Evolutionary conservation across 176 grass and related monocot species (phyloP), one percentile per base, ranked within the genome.

Genomic region (Ensete glaucum): DNA sequence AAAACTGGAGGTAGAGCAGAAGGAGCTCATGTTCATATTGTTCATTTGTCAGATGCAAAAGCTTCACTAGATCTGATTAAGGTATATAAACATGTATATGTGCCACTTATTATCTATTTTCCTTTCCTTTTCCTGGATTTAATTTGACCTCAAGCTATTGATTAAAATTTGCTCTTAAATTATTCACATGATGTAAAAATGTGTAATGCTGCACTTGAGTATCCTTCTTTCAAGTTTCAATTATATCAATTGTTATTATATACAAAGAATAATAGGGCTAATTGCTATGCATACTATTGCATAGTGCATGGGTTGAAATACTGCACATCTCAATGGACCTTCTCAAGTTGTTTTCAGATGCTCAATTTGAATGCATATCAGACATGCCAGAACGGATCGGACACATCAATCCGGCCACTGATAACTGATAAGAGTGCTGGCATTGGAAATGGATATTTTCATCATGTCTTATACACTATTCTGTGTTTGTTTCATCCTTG

Each of bases 1-100:
- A 78, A 72, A 60, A 48, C 81, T 1, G 82, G 88, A 8, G 90
- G 90, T 76, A 86, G 77, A 62, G 85, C 95, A 49, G 90, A 94
- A 89, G 95, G 95, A 82, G 95, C 95, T 79, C 88, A 99, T 69
- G 57, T 99, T 53, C 95, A 99, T 81, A 85, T 99, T 72, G 95
- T 99, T 21, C 95, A 99, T 80, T 80, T 99, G n/a, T 86, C 95
- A 71, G 95, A 99, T 91, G 81, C 95, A 76, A 76, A 88, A 88
- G 82, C 84, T 75, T 86, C 86, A 34, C 81, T 94, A 22, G 76
- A 89, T 17, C 90, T 99, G 77, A 85, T 94, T 63, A 94, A 94
- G 95, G 95, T 92, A 77, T 25, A 55, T 77, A 76, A 68, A 59
- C 16, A 65, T 27, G 24, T 21, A 51, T 71, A 22, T 16, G 50